phyloP scores from a whole-genome alignment of 202 grass and related monocot genomes.

The Digitaria exilis region DNA sequence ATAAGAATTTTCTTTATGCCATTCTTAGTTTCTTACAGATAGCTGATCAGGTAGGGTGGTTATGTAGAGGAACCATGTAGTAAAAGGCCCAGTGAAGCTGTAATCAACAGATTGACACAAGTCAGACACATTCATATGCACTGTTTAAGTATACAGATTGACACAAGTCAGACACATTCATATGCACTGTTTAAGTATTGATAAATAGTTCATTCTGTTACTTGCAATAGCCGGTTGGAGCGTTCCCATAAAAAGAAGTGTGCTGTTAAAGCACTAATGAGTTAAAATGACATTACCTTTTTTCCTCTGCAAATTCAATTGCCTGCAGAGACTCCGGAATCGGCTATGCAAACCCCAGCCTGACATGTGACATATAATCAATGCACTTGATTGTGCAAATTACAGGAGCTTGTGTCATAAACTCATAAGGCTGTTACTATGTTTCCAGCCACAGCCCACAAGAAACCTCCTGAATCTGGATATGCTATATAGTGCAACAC shows the following conservation, averaged over 20 bases:
- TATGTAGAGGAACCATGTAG: constrained; percentile 15
- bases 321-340: not conserved
- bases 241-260: constrained; percentile 31
- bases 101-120: not conserved
- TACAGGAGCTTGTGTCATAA: not conserved
- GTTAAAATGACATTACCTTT: constrained; percentile 23
- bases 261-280: not conserved
- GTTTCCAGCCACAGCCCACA: not conserved
- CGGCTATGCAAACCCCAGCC: not conserved
- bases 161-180: too few species aligned
- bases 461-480: constrained; percentile 18
- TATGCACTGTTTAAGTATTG: constrained; percentile 13
- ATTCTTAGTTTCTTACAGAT: constrained; percentile 18
- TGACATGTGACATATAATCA: constrained; percentile 13
- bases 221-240: constrained; percentile 21
- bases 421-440: constrained; percentile 15
- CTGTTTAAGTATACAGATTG: too few species aligned
- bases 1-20: not conserved
- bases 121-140: not conserved
- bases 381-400: not conserved
- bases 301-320: constrained; percentile 34
- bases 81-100: not conserved
- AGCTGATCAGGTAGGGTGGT: not conserved
- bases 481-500: constrained; percentile 20
- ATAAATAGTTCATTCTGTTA: constrained; percentile 23